Base-by-base conservation (phyloP, 495 filamentous ascomycete genomes). In the Pseudevernia furfuracea region DNA sequence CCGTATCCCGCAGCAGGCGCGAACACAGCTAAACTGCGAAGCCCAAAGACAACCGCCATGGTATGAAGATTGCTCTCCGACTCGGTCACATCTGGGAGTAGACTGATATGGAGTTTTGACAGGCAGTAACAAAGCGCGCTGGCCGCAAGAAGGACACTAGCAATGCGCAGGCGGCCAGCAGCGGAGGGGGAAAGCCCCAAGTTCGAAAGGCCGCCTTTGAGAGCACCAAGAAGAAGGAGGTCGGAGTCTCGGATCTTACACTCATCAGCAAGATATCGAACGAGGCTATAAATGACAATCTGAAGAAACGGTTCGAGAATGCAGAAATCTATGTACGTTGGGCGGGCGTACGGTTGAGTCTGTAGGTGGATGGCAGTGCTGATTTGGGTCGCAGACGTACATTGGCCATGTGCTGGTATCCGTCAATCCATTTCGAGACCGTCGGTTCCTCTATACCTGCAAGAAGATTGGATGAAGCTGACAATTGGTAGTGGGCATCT, bases 361-460 rank as follows among this genome's bases (percentile, higher is more conserved):
- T 37, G 48, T 30, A 37, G 17, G 21, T 8, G 53, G 68, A 73
- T 74, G 72, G 76, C 68, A 41, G 41, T 64, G 53, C 64, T 70
- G 61, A 70, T 72, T 48, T 23, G 17, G 9, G 63, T 69, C 58
- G 66, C 67, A 91, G 87, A 99, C 95, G 63, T 99, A 99, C 79
- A 99, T 99, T 72, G 95, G 95, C 76, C 93, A 97, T 90, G 95
- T 99, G 75, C 75, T 99, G 81, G 95, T 99, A 68, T 97, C 95
- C 36, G 95, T 99, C 76, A 99, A 99, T 77, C 95, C 95, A 53
- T 99, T 99, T 77, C 86, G 89, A 73, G 95, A 99, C 72, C 82
- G 86, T 89, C 77, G 76, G 84, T 82, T 21, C 48, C 48, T 17
- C 15, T 17, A 17, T 41, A 12, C 17, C 46, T 17, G 15, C 57